phyloP scores from a whole-genome alignment of 148 eudicot genomes.

The Beta vulgaris region DNA sequence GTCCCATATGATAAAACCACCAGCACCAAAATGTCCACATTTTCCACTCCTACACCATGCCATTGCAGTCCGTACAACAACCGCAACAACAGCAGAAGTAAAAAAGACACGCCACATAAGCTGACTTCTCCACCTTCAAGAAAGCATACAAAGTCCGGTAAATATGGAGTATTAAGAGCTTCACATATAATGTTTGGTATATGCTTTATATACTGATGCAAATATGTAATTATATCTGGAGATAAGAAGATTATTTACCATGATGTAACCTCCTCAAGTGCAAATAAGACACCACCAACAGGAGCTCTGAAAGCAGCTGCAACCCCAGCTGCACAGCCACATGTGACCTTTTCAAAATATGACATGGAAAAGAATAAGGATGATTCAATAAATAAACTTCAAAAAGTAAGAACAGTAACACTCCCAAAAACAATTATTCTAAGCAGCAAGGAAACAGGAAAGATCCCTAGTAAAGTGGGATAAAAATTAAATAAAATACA shows the following conservation, averaged over 20 bases:
- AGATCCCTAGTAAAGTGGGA: too few relatives aligned
- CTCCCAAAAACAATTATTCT: background rate
- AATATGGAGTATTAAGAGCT: background rate
- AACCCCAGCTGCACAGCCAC: slow-evolving; percentile 99
- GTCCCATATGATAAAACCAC: slow-evolving; percentile 99
- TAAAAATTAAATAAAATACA: too few relatives aligned
- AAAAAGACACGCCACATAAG: slow-evolving; percentile 99
- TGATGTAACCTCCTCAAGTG: slow-evolving; percentile 97
- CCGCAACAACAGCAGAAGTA: slow-evolving; percentile 99
- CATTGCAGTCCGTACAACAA: slow-evolving; percentile 97
- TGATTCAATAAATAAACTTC: background rate
- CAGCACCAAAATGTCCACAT: slow-evolving; percentile 99
- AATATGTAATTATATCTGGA: background rate
- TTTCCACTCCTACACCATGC: slow-evolving; percentile 97
- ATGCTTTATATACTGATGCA: background rate
- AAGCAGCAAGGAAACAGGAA: background rate
- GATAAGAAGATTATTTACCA: slow-evolving; percentile 47
- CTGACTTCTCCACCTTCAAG: slow-evolving; percentile 99
- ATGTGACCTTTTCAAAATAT: slow-evolving; percentile 86
- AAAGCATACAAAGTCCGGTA: slow-evolving; percentile 9
- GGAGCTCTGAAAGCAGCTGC: slow-evolving; percentile 99
- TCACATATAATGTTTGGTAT: background rate
- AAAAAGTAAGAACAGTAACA: background rate
- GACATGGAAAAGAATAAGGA: slow-evolving; percentile 41
- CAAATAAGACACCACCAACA: slow-evolving; percentile 97